Percentiles rank a stretch among this genome's conserved stretches.
phyloP scores from a whole-genome alignment of 768 basidiomycete genomes.

The Rhodotorula paludigena region DNA sequence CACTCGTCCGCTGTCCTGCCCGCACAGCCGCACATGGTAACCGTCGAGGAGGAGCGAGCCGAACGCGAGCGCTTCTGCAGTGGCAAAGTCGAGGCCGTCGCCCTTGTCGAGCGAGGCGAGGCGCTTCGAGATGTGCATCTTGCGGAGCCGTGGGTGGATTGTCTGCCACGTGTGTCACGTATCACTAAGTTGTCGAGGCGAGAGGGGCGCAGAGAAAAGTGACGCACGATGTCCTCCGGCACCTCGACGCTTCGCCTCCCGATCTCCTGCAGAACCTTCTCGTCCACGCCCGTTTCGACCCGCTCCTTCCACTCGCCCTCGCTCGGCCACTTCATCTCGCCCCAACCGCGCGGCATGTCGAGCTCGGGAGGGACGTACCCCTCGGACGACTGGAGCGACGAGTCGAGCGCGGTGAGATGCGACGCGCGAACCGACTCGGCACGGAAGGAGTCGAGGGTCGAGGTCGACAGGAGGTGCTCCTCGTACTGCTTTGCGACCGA shows the following conservation, averaged over 20 bases:
- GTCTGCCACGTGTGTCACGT: conserved; percentile 11
- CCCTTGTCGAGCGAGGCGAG: conserved; percentile 46
- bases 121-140: conserved; percentile 37
- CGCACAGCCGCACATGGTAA: conserved; percentile 78
- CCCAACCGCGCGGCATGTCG: conserved; percentile 65
- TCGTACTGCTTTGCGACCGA: conserved; percentile 32
- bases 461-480: conserved; percentile 47
- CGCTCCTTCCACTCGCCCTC: conserved; percentile 54
- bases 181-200: neutral
- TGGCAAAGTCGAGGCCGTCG: conserved; percentile 78
- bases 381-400: conserved; percentile 56
- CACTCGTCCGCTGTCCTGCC: conserved; percentile 86
- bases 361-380: conserved; percentile 48
- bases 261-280: conserved; percentile 55
- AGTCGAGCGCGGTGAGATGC: conserved; percentile 63
- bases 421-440: conserved; percentile 55
- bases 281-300: conserved; percentile 65
- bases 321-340: conserved; percentile 59
- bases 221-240: conserved; percentile 62
- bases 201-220: neutral
- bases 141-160: conserved; percentile 29
- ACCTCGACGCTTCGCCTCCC: conserved; percentile 65
- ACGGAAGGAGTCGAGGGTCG: conserved; percentile 55
- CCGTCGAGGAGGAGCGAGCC: conserved; percentile 79
- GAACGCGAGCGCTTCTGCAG: conserved; percentile 84